A percentile compares a stretch with the other conserved stretches of the same genome.
phyloP scores from a whole-genome alignment of 345 rosid species.

The Draba incana region DNA sequence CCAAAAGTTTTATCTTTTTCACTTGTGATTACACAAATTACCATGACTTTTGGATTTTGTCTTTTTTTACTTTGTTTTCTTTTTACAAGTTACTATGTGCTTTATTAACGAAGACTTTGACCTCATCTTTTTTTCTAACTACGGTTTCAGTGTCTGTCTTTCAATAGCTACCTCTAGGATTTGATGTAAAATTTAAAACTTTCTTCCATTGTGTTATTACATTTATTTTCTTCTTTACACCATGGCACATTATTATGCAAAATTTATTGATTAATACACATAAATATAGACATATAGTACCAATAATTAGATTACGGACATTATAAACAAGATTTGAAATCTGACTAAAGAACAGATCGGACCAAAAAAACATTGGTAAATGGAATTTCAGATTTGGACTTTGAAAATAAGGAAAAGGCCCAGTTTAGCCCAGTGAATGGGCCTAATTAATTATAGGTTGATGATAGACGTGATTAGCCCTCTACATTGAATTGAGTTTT shows the following conservation, averaged over 20 bases:
- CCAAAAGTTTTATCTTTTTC: conserved; percentile 37
- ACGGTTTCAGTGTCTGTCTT: conserved; percentile 35
- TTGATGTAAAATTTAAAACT: conserved; percentile 25
- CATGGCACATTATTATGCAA: neutral
- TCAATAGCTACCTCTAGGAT: conserved; percentile 28
- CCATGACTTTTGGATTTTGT: conserved; percentile 25
- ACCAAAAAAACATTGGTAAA: neutral
- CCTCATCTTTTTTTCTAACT: conserved; percentile 2
- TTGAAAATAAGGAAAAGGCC: conserved; percentile 4
- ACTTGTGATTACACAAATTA: conserved; percentile 37
- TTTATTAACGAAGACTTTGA: conserved; percentile 40
- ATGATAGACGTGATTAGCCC: neutral
- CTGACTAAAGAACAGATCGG: too few relatives aligned
- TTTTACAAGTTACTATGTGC: conserved; percentile 30
- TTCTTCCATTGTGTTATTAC: neutral
- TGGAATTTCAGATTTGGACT: neutral
- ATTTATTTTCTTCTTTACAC: conserved; percentile 1
- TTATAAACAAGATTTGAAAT: neutral
- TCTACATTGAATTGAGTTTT: neutral
- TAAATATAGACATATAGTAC: too few relatives aligned
- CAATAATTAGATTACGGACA: neutral
- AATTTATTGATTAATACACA: too few relatives aligned
- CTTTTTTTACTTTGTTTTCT: conserved; percentile 22
- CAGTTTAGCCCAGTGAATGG: neutral
- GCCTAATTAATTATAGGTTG: neutral